Conservation (phyloP, 441 rosid genomes). For the Pelargonium fulgidum region DNA sequence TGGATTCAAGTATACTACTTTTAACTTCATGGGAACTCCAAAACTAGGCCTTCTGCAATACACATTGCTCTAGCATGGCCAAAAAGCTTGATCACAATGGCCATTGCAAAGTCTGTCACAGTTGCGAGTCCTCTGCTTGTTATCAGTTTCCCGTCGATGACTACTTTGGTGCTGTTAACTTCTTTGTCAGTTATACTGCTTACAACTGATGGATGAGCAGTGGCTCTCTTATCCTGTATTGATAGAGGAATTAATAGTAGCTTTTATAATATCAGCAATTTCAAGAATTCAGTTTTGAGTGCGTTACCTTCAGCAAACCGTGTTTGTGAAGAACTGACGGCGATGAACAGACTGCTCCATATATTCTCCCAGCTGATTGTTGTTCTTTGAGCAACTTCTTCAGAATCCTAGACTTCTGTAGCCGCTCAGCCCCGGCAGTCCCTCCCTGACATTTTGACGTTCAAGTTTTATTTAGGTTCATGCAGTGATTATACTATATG, state of each 20-base stretch:
- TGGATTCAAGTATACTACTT: no score
- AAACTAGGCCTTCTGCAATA: conserved; percentile 83
- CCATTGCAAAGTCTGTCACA: conserved; percentile 58
- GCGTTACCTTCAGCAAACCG: conserved; percentile 62
- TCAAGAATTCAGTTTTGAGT: neutral
- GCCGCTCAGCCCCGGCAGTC: conserved; percentile 43
- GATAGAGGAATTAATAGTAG: conserved; percentile 2
- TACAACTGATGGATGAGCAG: conserved; percentile 45
- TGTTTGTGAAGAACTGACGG: conserved; percentile 46
- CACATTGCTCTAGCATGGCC: conserved; percentile 75
- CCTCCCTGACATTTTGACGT: conserved; percentile 53
- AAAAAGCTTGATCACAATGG: conserved; percentile 70
- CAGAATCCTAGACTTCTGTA: conserved; percentile 61
- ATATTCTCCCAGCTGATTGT: conserved; percentile 50
- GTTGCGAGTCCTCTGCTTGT: conserved; percentile 70
- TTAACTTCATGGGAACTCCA: neutral
- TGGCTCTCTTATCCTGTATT: conserved; percentile 53
- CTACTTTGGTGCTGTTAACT: conserved; percentile 52
- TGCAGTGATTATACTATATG: neutral
- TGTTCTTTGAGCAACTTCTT: conserved; percentile 83
- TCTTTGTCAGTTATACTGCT: conserved; percentile 27
- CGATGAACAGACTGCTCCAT: conserved; percentile 75
- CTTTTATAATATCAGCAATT: neutral
- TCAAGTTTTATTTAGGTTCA: neutral
- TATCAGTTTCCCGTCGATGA: conserved; percentile 78